Evolutionary conservation across 352 stramenopile genomes (phyloP), one percentile per base, ranked within the genome.

Genomic region (Globisporangium spinosum): DNA sequence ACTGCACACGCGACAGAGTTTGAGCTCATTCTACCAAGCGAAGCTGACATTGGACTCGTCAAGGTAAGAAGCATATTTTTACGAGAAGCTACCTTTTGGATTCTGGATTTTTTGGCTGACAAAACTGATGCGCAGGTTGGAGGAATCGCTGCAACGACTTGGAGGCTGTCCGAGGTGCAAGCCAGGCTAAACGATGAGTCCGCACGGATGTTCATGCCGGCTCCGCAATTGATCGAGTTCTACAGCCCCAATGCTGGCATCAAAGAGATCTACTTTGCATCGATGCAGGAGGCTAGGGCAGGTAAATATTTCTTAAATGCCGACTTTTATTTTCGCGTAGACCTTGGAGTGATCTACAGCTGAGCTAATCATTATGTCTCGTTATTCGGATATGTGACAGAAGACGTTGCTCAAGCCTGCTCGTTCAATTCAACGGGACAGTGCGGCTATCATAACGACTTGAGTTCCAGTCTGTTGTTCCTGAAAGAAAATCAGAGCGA

Each of bases 391-490:
- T 62, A 20, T 17, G 27, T 25, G 9, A 17, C 32, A 65, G 55
- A 60, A 32, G 57, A 62, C 4, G 10, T 51, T 22, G 29, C 65
- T 13, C 67, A 45, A 27, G 38, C 65, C 20, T 82, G 74, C 23
- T 58, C 62, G 15, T 77, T 75, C 53, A 69, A 75, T 43, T 56
- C 67, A 15, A 74, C 66, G 54, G 76, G 64, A 3, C 70, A 69
- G 8, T 80, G 74, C 27, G 70, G 76, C n/a, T 82, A 73, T 6
- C 61, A 78, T 22, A 73, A 67, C 4, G 74, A 82, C 58, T 56
- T 82, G 38, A 62, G 60, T 25, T 59, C 61, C 0, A 58, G 62
- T 20, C 22, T 75, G 34, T 25, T 80, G 5, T 80, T 80, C 53
- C 61, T 75, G 22, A 61, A 67, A n/a, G 76, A 78, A 20, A 55